A percentile compares a stretch with the other conserved stretches of the same genome.
phyloP scores from a whole-genome alignment of 371 early-diverging fungal species.

The Mucor plumbeus region DNA sequence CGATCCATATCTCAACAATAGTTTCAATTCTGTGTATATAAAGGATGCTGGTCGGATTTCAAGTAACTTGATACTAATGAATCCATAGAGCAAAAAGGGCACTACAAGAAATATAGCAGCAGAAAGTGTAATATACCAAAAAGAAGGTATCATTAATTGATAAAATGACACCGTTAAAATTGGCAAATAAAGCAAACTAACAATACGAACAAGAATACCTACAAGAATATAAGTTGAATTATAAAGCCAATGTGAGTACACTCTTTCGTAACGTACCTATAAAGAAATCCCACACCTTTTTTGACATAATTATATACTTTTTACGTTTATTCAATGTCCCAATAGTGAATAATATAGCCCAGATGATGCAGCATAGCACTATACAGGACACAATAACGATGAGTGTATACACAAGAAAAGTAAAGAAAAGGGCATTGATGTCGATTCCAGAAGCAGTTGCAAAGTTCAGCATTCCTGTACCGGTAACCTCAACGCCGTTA shows the following conservation, averaged over 20 bases:
- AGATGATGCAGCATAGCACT: slow-evolving; percentile 24
- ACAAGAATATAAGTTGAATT: not conserved
- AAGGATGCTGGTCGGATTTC: slow-evolving; percentile 47
- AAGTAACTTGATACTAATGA: slow-evolving; percentile 38
- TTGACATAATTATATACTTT: not conserved
- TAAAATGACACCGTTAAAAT: slow-evolving; percentile 41
- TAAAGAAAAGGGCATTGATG: slow-evolving; percentile 48
- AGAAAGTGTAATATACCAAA: slow-evolving; percentile 34
- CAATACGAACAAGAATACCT: slow-evolving; percentile 42
- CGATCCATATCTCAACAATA: slow-evolving; percentile 55
- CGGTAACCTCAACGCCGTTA: slow-evolving; percentile 27
- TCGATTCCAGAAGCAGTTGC: slow-evolving; percentile 50
- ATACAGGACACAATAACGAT: slow-evolving; percentile 37
- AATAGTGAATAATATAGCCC: slow-evolving; percentile 13
- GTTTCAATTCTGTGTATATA: slow-evolving; percentile 49
- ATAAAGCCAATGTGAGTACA: not conserved
- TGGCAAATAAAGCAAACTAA: slow-evolving; percentile 45
- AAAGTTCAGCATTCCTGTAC: slow-evolving; percentile 49
- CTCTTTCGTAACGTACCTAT: slow-evolving; percentile 25
- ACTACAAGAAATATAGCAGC: slow-evolving; percentile 42
- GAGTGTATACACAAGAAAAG: slow-evolving; percentile 34
- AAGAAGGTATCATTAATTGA: slow-evolving; percentile 49
- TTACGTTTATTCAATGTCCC: not conserved
- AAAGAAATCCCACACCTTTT: slow-evolving; percentile 28
- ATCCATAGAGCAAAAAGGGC: slow-evolving; percentile 40